Base-by-base conservation (phyloP, 1,284 basidiomycete species). In the Apiotrichum laibachii region DNA sequence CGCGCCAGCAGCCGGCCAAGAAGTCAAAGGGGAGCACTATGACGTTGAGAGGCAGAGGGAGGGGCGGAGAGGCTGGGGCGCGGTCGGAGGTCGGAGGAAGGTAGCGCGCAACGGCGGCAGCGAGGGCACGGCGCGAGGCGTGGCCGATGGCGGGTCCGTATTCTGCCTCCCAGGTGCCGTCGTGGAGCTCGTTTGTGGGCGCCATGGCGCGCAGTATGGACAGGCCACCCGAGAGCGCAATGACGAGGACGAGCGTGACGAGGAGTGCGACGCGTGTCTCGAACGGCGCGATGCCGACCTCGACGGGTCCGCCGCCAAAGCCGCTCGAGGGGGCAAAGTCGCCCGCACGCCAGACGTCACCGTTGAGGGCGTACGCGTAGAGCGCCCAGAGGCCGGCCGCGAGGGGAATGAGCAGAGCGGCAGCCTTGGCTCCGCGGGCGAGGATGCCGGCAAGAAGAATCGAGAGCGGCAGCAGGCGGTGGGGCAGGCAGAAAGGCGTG, bases 31-130 rank as follows among this genome's bases (percentile, higher is more conserved):
- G 65, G n/a, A 67, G 39, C 11, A 63, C 55, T 26, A 68, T 34
- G 12, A 68, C 45, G 56, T 67, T 68, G 47, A 68, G 58, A 6
- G 67, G 67, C 8, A 65, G 53, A 5, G 60, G 61, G 34, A 68
- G 43, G 1, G 61, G 58, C 13, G 54, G 49, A 1, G 57, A 44
- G 0, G 59, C 49, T 18, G 60, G 59, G n/a, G 57, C 57, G 7
- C 43, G 35, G 48, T 61, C 63, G 15, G 42, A 26, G 34, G 55
- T 50, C 8, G 57, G 55, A 10, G 60, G 63, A 7, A 64, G 57
- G 53, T 64, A 61, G 13, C 60, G 57, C 4, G 59, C 60, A 11
- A 64, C 63, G 26, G 44, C 63, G 40, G 60, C 60, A 10, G 63
- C 63, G n/a, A 62, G 53, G 4, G 58, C 58, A 13, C 58, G 55